Percentiles rank a stretch among this genome's conserved stretches.
phyloP scores from a whole-genome alignment of 345 rosid species.

The Arabidopsis thaliana region DNA sequence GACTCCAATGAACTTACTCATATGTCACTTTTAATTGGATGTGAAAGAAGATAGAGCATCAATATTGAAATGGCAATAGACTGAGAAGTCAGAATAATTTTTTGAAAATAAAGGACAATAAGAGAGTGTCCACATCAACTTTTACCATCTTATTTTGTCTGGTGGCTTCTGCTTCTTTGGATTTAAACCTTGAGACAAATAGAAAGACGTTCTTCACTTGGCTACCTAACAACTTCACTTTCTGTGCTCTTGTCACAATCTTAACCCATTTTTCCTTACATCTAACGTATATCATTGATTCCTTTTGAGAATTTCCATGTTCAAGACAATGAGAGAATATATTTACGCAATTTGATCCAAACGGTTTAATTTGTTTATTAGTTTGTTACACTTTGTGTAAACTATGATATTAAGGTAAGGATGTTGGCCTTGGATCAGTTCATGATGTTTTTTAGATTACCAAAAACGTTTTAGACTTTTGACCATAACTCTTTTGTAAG shows the following conservation, averaged over 20 bases:
- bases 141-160: constrained; percentile 37
- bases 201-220: constrained; percentile 39
- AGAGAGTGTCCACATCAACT: constrained; percentile 39
- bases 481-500: too few species aligned
- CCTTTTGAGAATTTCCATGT: constrained; percentile 15
- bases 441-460: neutral
- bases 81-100: constrained; percentile 35
- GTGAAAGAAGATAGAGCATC: constrained; percentile 42
- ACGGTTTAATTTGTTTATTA: neutral
- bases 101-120: constrained; percentile 23
- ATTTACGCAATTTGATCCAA: neutral
- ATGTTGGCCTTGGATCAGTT: neutral
- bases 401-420: neutral
- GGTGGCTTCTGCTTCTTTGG: constrained; percentile 35
- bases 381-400: neutral
- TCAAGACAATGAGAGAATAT: neutral
- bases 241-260: constrained; percentile 47
- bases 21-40: constrained; percentile 35
- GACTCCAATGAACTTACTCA: neutral
- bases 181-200: constrained; percentile 41
- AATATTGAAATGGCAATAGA: constrained; percentile 43
- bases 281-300: constrained; percentile 35
- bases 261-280: constrained; percentile 29
- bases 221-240: constrained; percentile 45
- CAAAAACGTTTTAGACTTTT: too few species aligned